These are phyloP conservation scores for Talaromyces trachyspermus DNA, from an alignment of 495 filamentous ascomycete species.

Conservation along the genomic window DNA sequence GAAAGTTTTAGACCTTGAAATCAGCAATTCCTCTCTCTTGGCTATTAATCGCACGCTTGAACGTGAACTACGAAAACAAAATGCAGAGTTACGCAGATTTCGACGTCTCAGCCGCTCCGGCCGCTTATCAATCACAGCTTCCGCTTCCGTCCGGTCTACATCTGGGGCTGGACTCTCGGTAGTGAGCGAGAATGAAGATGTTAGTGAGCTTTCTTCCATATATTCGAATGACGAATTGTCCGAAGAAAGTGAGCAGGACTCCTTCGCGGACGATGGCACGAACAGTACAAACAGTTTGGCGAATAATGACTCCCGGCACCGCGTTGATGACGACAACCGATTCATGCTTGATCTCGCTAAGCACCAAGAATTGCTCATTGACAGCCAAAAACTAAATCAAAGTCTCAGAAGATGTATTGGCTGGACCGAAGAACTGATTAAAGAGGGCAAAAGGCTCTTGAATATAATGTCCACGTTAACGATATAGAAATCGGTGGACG, in stretches of 20 bases:
- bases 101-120: constrained; percentile 74
- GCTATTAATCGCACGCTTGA: constrained; percentile 96
- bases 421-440: constrained; percentile 84
- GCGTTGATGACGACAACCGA: constrained; percentile 60
- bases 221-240: constrained; percentile 32
- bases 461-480: constrained; percentile 64
- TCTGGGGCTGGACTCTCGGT: constrained; percentile 30
- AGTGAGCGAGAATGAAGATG: constrained; percentile 29
- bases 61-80: constrained; percentile 84
- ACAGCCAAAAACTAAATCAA: constrained; percentile 90
- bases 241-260: constrained; percentile 44
- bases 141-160: constrained; percentile 34
- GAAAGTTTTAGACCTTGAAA: constrained; percentile 96
- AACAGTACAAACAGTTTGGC: constrained; percentile 27
- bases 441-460: constrained; percentile 77
- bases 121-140: constrained; percentile 50
- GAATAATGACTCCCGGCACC: constrained; percentile 35
- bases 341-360: constrained; percentile 76
- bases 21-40: constrained; percentile 89
- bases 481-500: constrained; percentile 79
- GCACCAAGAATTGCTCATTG: constrained; percentile 78
- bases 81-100: constrained; percentile 76
- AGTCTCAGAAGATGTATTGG: constrained; percentile 79
- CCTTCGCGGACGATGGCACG: constrained; percentile 26
- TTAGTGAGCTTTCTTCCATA: constrained; percentile 26